Percentiles rank a stretch among this genome's conserved stretches.
Conservation (phyloP, 768 basidiomycete genomes). For the Galerina marginata region DNA sequence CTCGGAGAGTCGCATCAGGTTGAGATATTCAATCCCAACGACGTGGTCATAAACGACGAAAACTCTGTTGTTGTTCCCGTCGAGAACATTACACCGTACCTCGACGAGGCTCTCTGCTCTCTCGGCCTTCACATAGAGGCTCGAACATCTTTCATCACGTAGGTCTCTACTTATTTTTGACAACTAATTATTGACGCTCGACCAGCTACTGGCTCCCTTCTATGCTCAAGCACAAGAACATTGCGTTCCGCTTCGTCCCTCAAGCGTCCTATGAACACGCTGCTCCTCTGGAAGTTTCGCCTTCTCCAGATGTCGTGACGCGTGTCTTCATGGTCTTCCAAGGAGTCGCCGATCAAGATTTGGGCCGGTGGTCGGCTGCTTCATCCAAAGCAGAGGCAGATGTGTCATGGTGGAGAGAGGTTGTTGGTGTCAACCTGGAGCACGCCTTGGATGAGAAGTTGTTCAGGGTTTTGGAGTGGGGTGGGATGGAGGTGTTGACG, state of each 20-base stretch:
- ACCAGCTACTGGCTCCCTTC: constrained; percentile 50
- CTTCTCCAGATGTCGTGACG: constrained; percentile 47
- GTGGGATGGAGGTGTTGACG: constrained; percentile 45
- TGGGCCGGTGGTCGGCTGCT: constrained; percentile 32
- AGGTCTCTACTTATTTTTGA: constrained; percentile 8
- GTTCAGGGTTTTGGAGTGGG: constrained; percentile 53
- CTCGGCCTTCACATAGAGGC: constrained; percentile 49
- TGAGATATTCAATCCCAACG: constrained; percentile 12
- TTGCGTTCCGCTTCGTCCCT: constrained; percentile 52
- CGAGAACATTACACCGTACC: constrained; percentile 36
- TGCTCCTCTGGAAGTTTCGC: constrained; percentile 42
- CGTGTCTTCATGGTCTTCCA: constrained; percentile 56
- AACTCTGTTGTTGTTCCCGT: constrained; percentile 37
- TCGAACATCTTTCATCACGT: constrained; percentile 45
- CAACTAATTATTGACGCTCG: not conserved
- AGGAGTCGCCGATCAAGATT: constrained; percentile 33
- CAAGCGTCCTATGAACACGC: constrained; percentile 48
- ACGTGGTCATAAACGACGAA: constrained; percentile 23
- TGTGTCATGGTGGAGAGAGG: constrained; percentile 32
- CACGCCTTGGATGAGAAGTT: constrained; percentile 30
- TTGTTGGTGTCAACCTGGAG: constrained; percentile 40
- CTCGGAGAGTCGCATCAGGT: not conserved
- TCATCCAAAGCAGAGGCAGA: constrained; percentile 21
- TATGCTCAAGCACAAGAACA: constrained; percentile 41
- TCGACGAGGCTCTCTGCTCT: constrained; percentile 35